A percentile compares a stretch with the other conserved stretches of the same genome.
phyloP scores from a whole-genome alignment of 805 yeast species.

The Starmerella geochares region DNA sequence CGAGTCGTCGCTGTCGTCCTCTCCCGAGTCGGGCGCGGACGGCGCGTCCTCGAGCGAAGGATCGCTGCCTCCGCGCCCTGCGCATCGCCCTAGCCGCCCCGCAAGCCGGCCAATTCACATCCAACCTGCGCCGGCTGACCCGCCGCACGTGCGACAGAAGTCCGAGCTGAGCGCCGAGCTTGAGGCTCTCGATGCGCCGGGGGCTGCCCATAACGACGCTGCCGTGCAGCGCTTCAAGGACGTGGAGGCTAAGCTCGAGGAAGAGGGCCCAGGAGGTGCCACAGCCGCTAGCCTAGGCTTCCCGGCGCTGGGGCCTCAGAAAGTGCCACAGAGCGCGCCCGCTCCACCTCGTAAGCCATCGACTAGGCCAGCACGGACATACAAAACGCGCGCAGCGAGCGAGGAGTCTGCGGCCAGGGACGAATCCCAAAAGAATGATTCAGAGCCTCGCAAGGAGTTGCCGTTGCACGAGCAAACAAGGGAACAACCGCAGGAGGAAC shows the following conservation, averaged over 20 bases:
- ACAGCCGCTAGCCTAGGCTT: conserved; percentile 11
- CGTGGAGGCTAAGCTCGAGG: conserved; percentile 8
- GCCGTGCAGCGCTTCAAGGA: conserved; percentile 9
- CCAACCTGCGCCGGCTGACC: conserved; percentile 18
- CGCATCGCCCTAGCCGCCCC: not conserved
- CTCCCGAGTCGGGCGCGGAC: not conserved
- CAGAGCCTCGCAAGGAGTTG: too few species aligned
- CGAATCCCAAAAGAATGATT: too few species aligned
- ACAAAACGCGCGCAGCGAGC: not conserved
- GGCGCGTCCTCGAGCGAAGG: not conserved
- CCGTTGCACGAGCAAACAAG: too few species aligned
- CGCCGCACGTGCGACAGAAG: conserved; percentile 8
- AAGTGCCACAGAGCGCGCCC: not conserved
- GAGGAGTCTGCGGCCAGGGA: not conserved
- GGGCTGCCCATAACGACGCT: conserved; percentile 11
- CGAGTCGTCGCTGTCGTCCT: too few species aligned
- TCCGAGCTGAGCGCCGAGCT: conserved; percentile 8
- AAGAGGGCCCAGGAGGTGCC: conserved; percentile 20
- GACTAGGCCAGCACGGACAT: conserved; percentile 1
- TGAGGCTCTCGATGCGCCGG: conserved; percentile 14
- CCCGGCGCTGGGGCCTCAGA: conserved; percentile 13
- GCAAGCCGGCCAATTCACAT: conserved; percentile 11
- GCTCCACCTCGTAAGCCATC: conserved; percentile 5
- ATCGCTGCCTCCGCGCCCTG: not conserved
- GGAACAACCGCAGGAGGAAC: too few species aligned